Percentiles rank a stretch among this genome's conserved stretches.
Evolutionary conservation across 495 filamentous ascomycete genomes (phyloP).

Genomic region (Hypoxylon lenormandii): DNA sequence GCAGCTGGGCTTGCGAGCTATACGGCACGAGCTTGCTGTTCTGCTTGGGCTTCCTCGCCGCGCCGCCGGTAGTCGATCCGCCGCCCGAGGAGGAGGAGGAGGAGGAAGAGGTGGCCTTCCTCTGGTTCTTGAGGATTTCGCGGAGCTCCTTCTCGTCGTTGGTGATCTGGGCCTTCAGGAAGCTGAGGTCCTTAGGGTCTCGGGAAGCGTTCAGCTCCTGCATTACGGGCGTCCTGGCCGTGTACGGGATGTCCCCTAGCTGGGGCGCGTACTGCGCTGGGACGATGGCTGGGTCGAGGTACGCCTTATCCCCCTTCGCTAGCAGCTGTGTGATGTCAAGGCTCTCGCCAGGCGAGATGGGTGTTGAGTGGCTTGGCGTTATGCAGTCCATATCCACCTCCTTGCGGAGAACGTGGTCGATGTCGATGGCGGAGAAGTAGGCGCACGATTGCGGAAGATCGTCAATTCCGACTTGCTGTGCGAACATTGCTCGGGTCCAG

Average conservation of each 20-base stretch:
- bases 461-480: slow-evolving; percentile 93
- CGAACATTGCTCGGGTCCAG: slow-evolving; percentile 97
- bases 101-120: too few species aligned
- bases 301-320: slow-evolving; percentile 70
- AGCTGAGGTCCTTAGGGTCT: slow-evolving; percentile 61
- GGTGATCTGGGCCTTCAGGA: slow-evolving; percentile 86
- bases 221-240: slow-evolving; percentile 82
- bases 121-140: slow-evolving; percentile 74
- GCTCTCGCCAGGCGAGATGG: slow-evolving; percentile 86
- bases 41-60: slow-evolving; percentile 27
- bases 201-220: slow-evolving; percentile 63
- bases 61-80: slow-evolving; percentile 1
- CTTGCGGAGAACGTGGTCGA: slow-evolving; percentile 92
- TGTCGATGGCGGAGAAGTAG: slow-evolving; percentile 94
- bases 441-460: slow-evolving; percentile 94
- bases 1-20: slow-evolving; percentile 46
- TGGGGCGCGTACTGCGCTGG: slow-evolving; percentile 63
- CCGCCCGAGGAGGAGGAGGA: slow-evolving; percentile 3
- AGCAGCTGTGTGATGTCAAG: slow-evolving; percentile 82
- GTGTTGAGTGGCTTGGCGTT: slow-evolving; percentile 82
- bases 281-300: slow-evolving; percentile 71
- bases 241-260: slow-evolving; percentile 72
- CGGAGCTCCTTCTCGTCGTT: slow-evolving; percentile 77
- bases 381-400: slow-evolving; percentile 98
- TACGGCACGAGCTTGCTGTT: slow-evolving; percentile 46